Evolutionary conservation across 305 asterid genomes (phyloP).

Genomic region (Ajuga reptans): DNA sequence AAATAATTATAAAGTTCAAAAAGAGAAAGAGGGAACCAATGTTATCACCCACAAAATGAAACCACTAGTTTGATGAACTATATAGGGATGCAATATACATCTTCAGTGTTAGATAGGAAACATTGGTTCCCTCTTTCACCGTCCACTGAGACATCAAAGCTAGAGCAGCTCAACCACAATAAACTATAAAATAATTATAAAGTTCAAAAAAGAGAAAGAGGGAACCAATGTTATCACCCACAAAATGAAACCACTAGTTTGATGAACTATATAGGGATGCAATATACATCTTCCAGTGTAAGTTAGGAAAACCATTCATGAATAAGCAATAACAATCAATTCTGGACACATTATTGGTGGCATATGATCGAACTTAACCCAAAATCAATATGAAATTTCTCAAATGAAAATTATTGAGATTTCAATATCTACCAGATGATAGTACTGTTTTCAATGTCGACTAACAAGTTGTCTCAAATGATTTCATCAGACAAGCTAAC

Average conservation of each 20-base stretch:
- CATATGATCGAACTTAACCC: neutral
- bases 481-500: neutral
- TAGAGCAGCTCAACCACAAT: slow-evolving; percentile 26
- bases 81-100: neutral
- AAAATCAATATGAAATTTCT: slow-evolving; percentile 17
- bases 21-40: neutral
- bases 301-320: slow-evolving; percentile 3
- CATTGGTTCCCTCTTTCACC: slow-evolving; percentile 67
- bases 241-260: neutral
- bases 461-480: neutral
- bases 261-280: neutral
- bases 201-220: neutral
- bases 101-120: slow-evolving; percentile 6
- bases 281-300: neutral
- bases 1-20: neutral
- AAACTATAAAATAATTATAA: neutral
- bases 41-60: slow-evolving; percentile 5
- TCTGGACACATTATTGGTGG: neutral
- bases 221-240: neutral
- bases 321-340: neutral
- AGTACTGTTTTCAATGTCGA: neutral
- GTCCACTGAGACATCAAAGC: slow-evolving; percentile 64
- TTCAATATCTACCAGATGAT: neutral
- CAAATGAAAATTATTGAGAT: neutral
- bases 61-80: neutral